Evolutionary conservation across 2,329 filamentous ascomycete species (phyloP).

Genomic region (Hirsutella minnesotensis): DNA sequence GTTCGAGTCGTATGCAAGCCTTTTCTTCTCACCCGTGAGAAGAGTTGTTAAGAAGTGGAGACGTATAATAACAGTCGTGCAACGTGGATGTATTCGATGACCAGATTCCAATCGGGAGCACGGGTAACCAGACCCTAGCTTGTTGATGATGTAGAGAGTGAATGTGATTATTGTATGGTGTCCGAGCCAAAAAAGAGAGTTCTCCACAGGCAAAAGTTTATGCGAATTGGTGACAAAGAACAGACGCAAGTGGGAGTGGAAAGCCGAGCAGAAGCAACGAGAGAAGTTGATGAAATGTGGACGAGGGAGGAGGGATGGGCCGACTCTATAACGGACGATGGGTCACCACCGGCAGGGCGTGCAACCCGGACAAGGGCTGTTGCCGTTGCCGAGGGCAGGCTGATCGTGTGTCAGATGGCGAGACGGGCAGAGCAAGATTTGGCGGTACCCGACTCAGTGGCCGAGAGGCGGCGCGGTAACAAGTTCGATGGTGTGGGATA

Average conservation of each 20-base stretch:
- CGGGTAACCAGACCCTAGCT: not conserved
- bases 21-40: not conserved
- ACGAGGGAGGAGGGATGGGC: not conserved
- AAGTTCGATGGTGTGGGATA: conserved; percentile 13
- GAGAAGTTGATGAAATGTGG: not conserved
- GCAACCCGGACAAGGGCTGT: conserved; percentile 5
- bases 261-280: not conserved
- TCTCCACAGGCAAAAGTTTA: conserved; percentile 4
- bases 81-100: not conserved
- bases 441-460: not conserved
- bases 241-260: conserved; percentile 12
- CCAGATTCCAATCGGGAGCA: not conserved
- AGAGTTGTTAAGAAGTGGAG: not conserved
- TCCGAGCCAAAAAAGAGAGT: not conserved
- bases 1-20: too few relatives aligned
- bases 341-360: conserved; percentile 3
- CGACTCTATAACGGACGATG: conserved; percentile 9
- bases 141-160: not conserved
- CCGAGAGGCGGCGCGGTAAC: conserved; percentile 5
- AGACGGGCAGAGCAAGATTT: conserved; percentile 10
- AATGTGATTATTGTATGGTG: not conserved
- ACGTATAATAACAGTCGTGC: not conserved
- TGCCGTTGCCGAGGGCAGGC: conserved; percentile 7
- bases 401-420: conserved; percentile 10
- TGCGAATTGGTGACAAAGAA: conserved; percentile 2